Evolutionary conservation across 2,329 filamentous ascomycete genomes (phyloP).

Genomic region (Aspergillus intermedius): DNA sequence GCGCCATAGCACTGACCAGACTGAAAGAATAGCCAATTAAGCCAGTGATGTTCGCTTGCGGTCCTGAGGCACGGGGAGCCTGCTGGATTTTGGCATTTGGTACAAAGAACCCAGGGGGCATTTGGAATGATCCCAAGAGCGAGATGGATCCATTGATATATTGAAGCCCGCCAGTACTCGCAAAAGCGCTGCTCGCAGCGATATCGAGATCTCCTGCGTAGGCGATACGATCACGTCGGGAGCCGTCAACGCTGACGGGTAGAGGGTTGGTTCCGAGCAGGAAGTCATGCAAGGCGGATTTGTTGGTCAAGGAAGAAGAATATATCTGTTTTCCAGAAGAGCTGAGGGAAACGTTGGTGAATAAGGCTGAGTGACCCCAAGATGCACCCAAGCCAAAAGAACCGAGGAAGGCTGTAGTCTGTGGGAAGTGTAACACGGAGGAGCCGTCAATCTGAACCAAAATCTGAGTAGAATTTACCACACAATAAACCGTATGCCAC

Average conservation of each 20-base stretch:
- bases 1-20: slow-evolving; percentile 6
- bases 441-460: slow-evolving; percentile 3
- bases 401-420: slow-evolving; percentile 21
- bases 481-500: slow-evolving; percentile 6
- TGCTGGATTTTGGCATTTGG: slow-evolving; percentile 10
- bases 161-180: slow-evolving; percentile 7
- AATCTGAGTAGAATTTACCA: slow-evolving; percentile 5
- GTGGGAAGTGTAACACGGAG: slow-evolving; percentile 19
- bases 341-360: slow-evolving; percentile 7
- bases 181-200: slow-evolving; percentile 5
- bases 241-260: slow-evolving; percentile 30
- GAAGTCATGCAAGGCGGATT: slow-evolving; percentile 25
- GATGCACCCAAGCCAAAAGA: slow-evolving; percentile 29
- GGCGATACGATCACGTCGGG: slow-evolving; percentile 15
- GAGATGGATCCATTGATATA: slow-evolving; percentile 10
- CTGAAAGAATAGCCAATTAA: slow-evolving; percentile 10
- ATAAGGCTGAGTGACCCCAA: slow-evolving; percentile 19
- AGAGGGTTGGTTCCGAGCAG: slow-evolving; percentile 30
- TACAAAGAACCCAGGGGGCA: slow-evolving; percentile 7
- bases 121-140: slow-evolving; percentile 9
- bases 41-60: slow-evolving; percentile 9
- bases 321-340: slow-evolving; percentile 14
- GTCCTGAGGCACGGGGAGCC: slow-evolving; percentile 1
- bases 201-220: slow-evolving; percentile 12
- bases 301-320: slow-evolving; percentile 20